A percentile compares a stretch with the other conserved stretches of the same genome.
phyloP scores from a whole-genome alignment of 306 rosid species.

The Leucaena leucocephala region DNA sequence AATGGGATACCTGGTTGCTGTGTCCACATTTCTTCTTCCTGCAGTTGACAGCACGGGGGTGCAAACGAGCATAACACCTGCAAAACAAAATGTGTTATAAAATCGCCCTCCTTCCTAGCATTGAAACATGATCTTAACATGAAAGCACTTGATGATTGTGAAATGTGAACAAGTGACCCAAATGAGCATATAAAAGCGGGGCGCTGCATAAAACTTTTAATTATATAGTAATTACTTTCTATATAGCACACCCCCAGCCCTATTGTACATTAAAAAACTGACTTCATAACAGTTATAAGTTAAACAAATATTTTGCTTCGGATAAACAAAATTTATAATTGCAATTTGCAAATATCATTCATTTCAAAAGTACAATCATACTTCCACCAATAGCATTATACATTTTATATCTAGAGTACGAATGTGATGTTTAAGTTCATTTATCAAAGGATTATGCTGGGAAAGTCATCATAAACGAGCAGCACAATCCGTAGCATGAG shows the following conservation, averaged over 20 bases:
- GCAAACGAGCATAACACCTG: slow-evolving; percentile 82
- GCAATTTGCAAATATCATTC: background rate
- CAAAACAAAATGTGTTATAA: background rate
- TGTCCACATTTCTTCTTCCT: slow-evolving; percentile 84
- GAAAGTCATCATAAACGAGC: background rate
- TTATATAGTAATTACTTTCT: background rate
- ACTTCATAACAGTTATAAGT: background rate
- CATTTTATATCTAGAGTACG: too few species aligned
- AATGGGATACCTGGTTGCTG: slow-evolving; percentile 59
- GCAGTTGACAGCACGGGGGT: slow-evolving; percentile 81
- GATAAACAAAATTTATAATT: background rate
- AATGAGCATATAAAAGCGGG: background rate
- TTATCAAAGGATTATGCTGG: background rate
- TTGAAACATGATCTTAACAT: background rate
- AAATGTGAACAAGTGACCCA: background rate
- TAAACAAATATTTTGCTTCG: background rate
- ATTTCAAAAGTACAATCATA: background rate
- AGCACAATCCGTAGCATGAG: background rate
- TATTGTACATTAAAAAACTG: background rate
- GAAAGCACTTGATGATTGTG: background rate
- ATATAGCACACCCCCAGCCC: background rate
- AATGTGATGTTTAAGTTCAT: background rate
- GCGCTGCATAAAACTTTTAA: background rate
- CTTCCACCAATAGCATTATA: background rate
- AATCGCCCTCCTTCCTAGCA: too few species aligned